Evolutionary conservation across 371 early-diverging fungal genomes (phyloP), one percentile per base, ranked within the genome.

Genomic region (Zancudomyces culisetae): DNA sequence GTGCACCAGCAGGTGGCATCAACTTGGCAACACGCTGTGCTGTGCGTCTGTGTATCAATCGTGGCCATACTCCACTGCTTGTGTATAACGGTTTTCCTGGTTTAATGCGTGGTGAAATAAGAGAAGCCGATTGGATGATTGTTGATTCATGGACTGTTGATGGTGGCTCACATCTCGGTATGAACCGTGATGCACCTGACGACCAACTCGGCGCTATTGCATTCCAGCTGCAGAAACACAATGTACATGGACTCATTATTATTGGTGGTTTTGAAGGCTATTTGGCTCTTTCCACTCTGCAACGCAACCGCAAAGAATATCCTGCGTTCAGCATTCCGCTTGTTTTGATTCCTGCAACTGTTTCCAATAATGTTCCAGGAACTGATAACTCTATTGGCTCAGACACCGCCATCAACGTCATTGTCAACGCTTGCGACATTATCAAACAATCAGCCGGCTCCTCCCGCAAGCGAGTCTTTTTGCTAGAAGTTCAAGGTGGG

Each of bases 1-100:
- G 98, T 50, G 91, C 90, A 0, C 96, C 98, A 28, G 90, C 94
- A 15, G 93, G 90, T 52, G 99, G 99, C 45, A 95, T 98, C 92
- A 98, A 98, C 65, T 83, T 92, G 13, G 96, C 93, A 0, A 87
- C 96, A 3, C 81, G 94, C 49, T 79, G 85, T 2, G 81, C 85
- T 4, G 90, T 88, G 20, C 83, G 93, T 22, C 78, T 85, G 40
- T 84, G 86, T 26, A 66, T 89, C 51, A 85, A 85, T 67, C 77
- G 80, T 30, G 93, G 91, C 0, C 85, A 91, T 54, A 76, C 68
- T 0, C 80, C 92, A 13, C 60, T 90, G 53, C 92, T 73, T 42
- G 84, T 98, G 52, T 71, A 77, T 56, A 90, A 97, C 64, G 98
- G 99, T 15, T 94, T 96, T 68, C 78, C 79, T n/a, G 99, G 98